phyloP scores from a whole-genome alignment of 352 stramenopile species.

The Globisporangium barbulae region DNA sequence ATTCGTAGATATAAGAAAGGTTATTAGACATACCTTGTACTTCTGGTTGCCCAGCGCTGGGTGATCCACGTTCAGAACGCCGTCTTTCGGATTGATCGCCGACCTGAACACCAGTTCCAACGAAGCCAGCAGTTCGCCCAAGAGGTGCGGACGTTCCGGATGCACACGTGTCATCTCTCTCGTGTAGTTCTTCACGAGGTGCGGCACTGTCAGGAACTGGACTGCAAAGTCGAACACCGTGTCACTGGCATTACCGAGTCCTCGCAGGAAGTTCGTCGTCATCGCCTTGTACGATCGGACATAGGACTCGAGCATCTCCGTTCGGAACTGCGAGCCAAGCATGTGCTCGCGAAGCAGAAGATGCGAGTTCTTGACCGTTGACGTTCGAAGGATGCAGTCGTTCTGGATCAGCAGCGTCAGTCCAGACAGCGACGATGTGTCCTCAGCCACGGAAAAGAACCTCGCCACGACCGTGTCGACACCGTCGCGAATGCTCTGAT shows the following conservation, averaged over 20 bases:
- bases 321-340: constrained; percentile 65
- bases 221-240: constrained; percentile 89
- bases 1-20: not conserved
- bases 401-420: constrained; percentile 60
- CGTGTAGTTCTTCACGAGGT: constrained; percentile 78
- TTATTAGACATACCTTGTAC: constrained; percentile 62
- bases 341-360: constrained; percentile 74
- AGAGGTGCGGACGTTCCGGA: constrained; percentile 52
- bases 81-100: constrained; percentile 38
- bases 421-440: constrained; percentile 21
- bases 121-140: constrained; percentile 56
- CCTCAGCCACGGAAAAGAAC: constrained; percentile 28
- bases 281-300: constrained; percentile 64
- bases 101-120: constrained; percentile 62
- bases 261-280: constrained; percentile 74
- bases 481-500: constrained; percentile 63
- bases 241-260: constrained; percentile 77
- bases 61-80: constrained; percentile 67
- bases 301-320: constrained; percentile 76
- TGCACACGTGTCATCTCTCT: constrained; percentile 45
- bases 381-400: constrained; percentile 64
- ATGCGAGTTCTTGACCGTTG: constrained; percentile 52
- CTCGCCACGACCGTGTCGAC: constrained; percentile 48
- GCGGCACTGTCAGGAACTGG: constrained; percentile 81
- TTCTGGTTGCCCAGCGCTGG: constrained; percentile 78